These are phyloP conservation scores for Macrophomina phaseolina DNA, from an alignment of 2,329 filamentous ascomycete species.

Conservation along the genomic window DNA sequence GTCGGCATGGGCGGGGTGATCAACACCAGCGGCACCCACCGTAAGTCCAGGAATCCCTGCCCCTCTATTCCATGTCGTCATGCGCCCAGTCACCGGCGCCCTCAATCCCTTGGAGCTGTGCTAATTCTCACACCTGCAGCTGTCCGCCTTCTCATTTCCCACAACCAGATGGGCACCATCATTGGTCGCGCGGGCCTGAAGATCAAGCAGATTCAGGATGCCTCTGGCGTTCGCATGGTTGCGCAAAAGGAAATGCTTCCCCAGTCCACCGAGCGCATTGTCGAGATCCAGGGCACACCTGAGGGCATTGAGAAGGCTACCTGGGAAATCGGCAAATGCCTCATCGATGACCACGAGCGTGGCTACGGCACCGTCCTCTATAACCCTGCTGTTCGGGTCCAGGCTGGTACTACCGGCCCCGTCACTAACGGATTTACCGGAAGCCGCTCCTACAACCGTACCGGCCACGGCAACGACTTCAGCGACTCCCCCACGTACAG, in stretches of 20 bases:
- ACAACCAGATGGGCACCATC: constrained; percentile 99
- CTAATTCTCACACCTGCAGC: constrained; percentile 59
- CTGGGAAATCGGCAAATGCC: constrained; percentile 99
- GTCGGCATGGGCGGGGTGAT: constrained; percentile 96
- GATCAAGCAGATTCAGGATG: constrained; percentile 99
- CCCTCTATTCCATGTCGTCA: neutral
- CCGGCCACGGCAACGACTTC: constrained; percentile 96
- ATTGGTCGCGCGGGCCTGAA: constrained; percentile 95
- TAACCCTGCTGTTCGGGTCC: constrained; percentile 91
- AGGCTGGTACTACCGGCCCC: constrained; percentile 60
- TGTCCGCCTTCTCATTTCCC: constrained; percentile 96
- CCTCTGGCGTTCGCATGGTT: constrained; percentile 96
- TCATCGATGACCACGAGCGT: constrained; percentile 97
- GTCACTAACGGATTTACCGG: constrained; percentile 60
- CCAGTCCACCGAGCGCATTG: constrained; percentile 96
- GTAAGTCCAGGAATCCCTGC: constrained; percentile 63
- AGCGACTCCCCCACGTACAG: constrained; percentile 79
- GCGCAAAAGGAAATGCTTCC: constrained; percentile 99
- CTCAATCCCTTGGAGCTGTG: neutral
- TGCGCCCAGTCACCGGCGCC: neutral
- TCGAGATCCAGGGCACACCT: constrained; percentile 93
- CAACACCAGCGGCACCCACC: constrained; percentile 87
- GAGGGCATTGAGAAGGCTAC: constrained; percentile 94
- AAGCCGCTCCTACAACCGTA: constrained; percentile 78
- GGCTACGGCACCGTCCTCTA: constrained; percentile 97